Evolutionary conservation across 2,329 filamentous ascomycete genomes (phyloP), one percentile per base, ranked within the genome.

Genomic region (Pseudocercospora vitis): DNA sequence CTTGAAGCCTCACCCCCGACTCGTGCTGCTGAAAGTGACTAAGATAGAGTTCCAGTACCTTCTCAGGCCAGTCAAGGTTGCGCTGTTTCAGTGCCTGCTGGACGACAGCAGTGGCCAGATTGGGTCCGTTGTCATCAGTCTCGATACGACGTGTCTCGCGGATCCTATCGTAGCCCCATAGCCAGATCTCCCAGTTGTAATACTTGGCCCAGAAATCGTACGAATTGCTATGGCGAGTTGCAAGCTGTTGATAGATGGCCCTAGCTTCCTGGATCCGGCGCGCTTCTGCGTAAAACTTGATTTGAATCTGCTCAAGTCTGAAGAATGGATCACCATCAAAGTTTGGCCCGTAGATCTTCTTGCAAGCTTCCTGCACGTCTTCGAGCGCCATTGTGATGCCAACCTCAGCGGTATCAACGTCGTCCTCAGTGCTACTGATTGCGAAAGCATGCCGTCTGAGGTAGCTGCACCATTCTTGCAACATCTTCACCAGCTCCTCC

Each of bases 181-280:
- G 74, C 53, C 87, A 79, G 79, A 97, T 86, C 73, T 97, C 94
- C 87, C 91, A 97, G 49, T 86, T 79, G 72, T 96, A 96, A 71
- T 90, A 96, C 37, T 86, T 84, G 51, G 91, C 80, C 94, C 94
- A 99, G 70, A 97, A 97, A 64, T 96, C 90, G 67, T 91, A 91
- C 63, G 85, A 91, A 63, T 90, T 83, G 24, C 85, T 84, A 52
- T 90, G 83, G 14, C 80, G 77, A n/a, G 82, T 75, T 18, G 82
- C 80, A 24, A 97, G 78, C 14, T 56, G 53, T 60, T 87, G 84
- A 84, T 89, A 97, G 44, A 88, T 82, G 12, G 81, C 79, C 32
- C 94, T 83, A 2, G 92, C 94, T 52, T 86, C 86, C 16, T 89
- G 83, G 48, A 89, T 76, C 33, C 88, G 86, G 21, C 85, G 85